These are phyloP conservation scores for Wickerhamomyces alni DNA, from an alignment of 805 yeast species.

Conservation along the genomic window DNA sequence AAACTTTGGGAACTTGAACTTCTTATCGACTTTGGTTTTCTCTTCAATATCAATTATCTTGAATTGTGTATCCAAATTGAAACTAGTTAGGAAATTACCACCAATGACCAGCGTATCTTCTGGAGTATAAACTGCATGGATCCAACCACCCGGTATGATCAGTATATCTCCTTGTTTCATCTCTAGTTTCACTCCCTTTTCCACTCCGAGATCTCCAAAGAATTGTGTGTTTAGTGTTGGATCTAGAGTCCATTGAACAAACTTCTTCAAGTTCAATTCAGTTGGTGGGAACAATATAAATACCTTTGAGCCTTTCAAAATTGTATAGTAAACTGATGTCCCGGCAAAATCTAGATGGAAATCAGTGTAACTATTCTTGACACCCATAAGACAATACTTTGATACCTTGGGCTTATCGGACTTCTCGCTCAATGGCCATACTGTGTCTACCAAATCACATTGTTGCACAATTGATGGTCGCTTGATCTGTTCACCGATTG, in stretches of 20 bases:
- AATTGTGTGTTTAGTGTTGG: slow-evolving; percentile 57
- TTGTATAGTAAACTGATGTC: slow-evolving; percentile 83
- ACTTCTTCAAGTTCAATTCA: slow-evolving; percentile 47
- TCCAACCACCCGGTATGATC: slow-evolving; percentile 89
- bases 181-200: slow-evolving; percentile 48
- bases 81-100: slow-evolving; percentile 73
- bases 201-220: slow-evolving; percentile 47
- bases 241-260: slow-evolving; percentile 67
- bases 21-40: slow-evolving; percentile 64
- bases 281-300: slow-evolving; percentile 82
- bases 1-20: slow-evolving; percentile 76
- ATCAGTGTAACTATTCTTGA: slow-evolving; percentile 73
- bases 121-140: slow-evolving; percentile 85
- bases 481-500: slow-evolving; percentile 36
- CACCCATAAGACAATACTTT: slow-evolving; percentile 82
- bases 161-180: slow-evolving; percentile 64
- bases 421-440: slow-evolving; percentile 42
- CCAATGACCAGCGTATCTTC: slow-evolving; percentile 78
- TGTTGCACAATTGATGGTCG: slow-evolving; percentile 64
- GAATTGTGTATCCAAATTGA: slow-evolving; percentile 53
- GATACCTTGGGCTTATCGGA: slow-evolving; percentile 51
- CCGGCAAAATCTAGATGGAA: slow-evolving; percentile 93
- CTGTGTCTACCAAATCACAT: slow-evolving; percentile 62
- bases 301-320: slow-evolving; percentile 66
- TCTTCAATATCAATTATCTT: slow-evolving; percentile 57